Percentiles rank a stretch among this genome's conserved stretches.
Conservation (phyloP, 257 asterid genomes). For the Rhazya stricta region DNA sequence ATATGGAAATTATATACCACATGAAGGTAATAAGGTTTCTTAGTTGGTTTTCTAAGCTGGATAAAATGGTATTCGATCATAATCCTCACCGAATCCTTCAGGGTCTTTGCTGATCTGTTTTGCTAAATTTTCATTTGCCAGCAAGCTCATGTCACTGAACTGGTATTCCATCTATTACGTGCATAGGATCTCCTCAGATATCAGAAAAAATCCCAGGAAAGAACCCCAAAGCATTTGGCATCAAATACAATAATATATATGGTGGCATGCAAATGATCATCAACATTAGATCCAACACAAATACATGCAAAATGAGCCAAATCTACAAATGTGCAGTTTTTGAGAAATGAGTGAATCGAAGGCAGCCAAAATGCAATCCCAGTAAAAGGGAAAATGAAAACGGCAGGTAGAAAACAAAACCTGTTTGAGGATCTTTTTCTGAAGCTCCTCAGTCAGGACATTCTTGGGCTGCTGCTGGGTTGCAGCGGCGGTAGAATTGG, state of each 20-base stretch:
- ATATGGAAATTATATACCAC: neutral
- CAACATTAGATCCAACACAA: too few relatives aligned
- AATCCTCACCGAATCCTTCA: constrained; percentile 77
- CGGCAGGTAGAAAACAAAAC: constrained; percentile 19
- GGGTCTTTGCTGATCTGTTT: constrained; percentile 77
- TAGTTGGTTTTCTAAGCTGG: neutral
- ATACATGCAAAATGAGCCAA: neutral
- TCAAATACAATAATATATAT: neutral
- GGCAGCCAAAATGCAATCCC: neutral
- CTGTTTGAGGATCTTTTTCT: constrained; percentile 80
- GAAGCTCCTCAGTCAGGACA: constrained; percentile 60
- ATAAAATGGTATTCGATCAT: neutral
- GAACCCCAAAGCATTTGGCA: neutral
- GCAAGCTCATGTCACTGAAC: constrained; percentile 92
- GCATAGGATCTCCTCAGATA: neutral
- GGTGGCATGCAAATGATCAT: neutral
- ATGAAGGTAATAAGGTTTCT: neutral
- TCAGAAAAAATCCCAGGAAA: neutral
- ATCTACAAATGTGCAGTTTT: neutral
- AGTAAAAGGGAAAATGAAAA: neutral
- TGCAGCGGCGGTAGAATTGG: constrained; percentile 17
- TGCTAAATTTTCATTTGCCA: constrained; percentile 79
- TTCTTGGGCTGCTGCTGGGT: constrained; percentile 33
- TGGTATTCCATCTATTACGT: constrained; percentile 77
- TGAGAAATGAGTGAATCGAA: neutral